These are phyloP conservation scores for Apiotrichum montevideense DNA, from an alignment of 1,284 basidiomycete genomes.

Conservation along the genomic window DNA sequence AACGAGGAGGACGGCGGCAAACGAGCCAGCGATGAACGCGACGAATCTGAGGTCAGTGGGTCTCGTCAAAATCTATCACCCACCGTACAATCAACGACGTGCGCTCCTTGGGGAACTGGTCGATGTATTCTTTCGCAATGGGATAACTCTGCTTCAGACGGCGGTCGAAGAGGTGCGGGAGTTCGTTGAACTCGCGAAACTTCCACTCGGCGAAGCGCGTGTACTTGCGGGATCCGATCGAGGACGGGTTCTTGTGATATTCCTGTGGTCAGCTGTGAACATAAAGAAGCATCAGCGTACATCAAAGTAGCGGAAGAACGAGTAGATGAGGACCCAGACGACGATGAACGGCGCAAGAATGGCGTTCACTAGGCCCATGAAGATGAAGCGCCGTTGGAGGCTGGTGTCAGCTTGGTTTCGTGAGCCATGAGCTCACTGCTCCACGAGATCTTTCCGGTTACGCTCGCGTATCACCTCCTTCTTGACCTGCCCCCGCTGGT, in stretches of 20 bases:
- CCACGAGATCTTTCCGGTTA: slow-evolving; percentile 68
- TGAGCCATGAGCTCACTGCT: slow-evolving; percentile 57
- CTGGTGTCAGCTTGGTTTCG: slow-evolving; percentile 63
- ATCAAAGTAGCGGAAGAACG: slow-evolving; percentile 99
- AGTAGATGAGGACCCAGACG: slow-evolving; percentile 92
- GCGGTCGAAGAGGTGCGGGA: slow-evolving; percentile 84
- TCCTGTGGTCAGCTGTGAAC: slow-evolving; percentile 63
- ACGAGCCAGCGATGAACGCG: slow-evolving; percentile 91
- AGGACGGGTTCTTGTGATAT: slow-evolving; percentile 96
- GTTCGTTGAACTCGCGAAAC: slow-evolving; percentile 97
- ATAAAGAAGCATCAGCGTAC: slow-evolving; percentile 53
- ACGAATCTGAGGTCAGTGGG: slow-evolving; percentile 76
- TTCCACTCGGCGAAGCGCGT: slow-evolving; percentile 96
- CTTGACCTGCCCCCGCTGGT: slow-evolving; percentile 74
- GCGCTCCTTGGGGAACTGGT: slow-evolving; percentile 94
- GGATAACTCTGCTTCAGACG: slow-evolving; percentile 83
- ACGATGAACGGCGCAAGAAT: slow-evolving; percentile 96
- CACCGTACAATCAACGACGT: slow-evolving; percentile 81
- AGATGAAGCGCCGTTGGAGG: slow-evolving; percentile 75
- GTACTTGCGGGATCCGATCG: slow-evolving; percentile 84
- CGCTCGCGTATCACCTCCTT: slow-evolving; percentile 83
- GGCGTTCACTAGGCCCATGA: slow-evolving; percentile 93
- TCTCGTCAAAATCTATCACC: slow-evolving; percentile 20
- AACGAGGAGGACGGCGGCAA: slow-evolving; percentile 85
- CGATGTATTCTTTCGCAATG: slow-evolving; percentile 86